phyloP scores from a whole-genome alignment of 2,329 filamentous ascomycete genomes.

The Talaromyces sp. region DNA sequence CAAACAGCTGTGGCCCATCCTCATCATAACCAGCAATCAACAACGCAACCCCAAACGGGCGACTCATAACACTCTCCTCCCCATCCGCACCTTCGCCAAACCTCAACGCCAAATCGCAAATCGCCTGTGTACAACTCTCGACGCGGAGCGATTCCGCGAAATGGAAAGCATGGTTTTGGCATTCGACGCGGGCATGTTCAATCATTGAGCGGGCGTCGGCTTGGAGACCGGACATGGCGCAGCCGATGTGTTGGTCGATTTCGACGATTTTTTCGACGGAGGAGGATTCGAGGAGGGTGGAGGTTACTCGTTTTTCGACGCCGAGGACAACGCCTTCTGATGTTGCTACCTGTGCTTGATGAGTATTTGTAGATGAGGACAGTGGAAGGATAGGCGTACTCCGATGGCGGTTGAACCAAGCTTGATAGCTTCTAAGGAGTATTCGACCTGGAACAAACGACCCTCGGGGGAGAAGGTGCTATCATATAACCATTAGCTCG shows the following conservation, averaged over 20 bases:
- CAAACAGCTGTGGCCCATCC: constrained; percentile 84
- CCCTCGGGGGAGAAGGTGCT: constrained; percentile 99
- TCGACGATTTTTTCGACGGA: constrained; percentile 99
- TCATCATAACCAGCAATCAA: constrained; percentile 97
- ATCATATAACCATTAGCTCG: constrained; percentile 21
- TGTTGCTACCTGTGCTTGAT: constrained; percentile 67
- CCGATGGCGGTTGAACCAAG: constrained; percentile 97
- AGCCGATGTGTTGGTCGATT: constrained; percentile 97
- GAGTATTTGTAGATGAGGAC: background rate
- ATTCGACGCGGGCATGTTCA: constrained; percentile 96
- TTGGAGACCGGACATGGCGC: constrained; percentile 97
- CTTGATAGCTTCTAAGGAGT: constrained; percentile 99
- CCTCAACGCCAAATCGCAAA: constrained; percentile 92
- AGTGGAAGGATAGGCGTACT: constrained; percentile 47
- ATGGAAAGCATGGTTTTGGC: constrained; percentile 96
- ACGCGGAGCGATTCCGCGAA: constrained; percentile 93
- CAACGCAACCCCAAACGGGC: constrained; percentile 93
- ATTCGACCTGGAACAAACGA: constrained; percentile 99
- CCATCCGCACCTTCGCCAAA: constrained; percentile 97
- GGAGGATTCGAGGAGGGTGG: constrained; percentile 92
- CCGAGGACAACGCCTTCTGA: constrained; percentile 93
- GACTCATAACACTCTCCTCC: constrained; percentile 97
- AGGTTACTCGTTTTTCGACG: constrained; percentile 98
- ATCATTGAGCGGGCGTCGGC: constrained; percentile 97
- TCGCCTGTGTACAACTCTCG: constrained; percentile 97